Evolutionary conservation across 2,329 filamentous ascomycete species (phyloP), one percentile per base, ranked within the genome.

Genomic region (Hypoxylon sp.): DNA sequence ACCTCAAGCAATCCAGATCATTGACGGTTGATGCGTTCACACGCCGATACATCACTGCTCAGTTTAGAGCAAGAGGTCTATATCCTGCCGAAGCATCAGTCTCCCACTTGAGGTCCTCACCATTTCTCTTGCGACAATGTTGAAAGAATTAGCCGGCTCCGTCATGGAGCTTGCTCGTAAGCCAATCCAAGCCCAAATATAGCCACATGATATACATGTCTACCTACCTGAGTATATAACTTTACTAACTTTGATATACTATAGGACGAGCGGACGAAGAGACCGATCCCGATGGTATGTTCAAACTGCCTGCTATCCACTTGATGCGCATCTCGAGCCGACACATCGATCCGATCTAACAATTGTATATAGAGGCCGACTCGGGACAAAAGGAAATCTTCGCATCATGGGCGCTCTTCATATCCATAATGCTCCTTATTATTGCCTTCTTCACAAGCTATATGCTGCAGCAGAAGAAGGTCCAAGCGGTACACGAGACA

Each of bases 401-500:
- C 69, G 89, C 92, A 65, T 97, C 94, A 76, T 97, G 91, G 91
- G 92, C 93, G 20, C 86, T 99, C 62, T 96, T 97, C 75, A 99
- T 99, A 68, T 85, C 96, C 64, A 96, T 99, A 65, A 83, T 91
- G 76, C 85, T 99, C 64, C 86, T 99, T 66, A 96, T 97, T 63
- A 83, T 89, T 61, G 93, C 94, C 57, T 90, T 99, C 65, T 96
- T 97, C 73, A 96, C 91, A 32, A 97, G 92, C 79, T 99, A 99
- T 75, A 88, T 95, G 63, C 82, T 99, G 55, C 93, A 97, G 74
- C 90, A 94, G 75, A 92, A 90, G 75, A 97, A 95, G 76, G 92
- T 99, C 48, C 94, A 97, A 67, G 94, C 94, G 19, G 88, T 99
- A 45, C 94, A 99, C 73, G 94, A 99, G 77, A 99, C 94, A 1